Conservation (phyloP, 768 basidiomycete species). For the Baorangia bicolor region DNA sequence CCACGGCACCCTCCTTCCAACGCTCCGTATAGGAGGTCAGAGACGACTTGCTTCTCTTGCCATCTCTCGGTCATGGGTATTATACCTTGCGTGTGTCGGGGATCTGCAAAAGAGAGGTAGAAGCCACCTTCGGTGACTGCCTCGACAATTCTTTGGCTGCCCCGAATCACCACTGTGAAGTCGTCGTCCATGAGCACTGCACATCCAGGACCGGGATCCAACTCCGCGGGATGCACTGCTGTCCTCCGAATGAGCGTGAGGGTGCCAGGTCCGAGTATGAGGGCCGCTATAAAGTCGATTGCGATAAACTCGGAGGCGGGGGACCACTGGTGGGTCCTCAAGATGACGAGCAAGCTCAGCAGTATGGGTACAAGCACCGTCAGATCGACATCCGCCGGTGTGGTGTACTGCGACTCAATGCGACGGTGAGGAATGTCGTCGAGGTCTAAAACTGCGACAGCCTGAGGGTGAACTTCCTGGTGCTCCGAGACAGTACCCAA, state of each 20-base stretch:
- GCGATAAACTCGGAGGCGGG: slow-evolving; percentile 2
- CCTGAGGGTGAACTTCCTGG: background rate
- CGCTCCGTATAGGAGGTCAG: slow-evolving; percentile 5
- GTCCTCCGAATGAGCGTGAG: slow-evolving; percentile 18
- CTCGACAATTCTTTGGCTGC: slow-evolving; percentile 15
- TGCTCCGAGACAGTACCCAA: background rate
- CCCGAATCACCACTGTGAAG: slow-evolving; percentile 12
- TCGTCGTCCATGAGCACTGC: slow-evolving; percentile 22
- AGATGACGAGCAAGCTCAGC: slow-evolving; percentile 6
- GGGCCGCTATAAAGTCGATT: slow-evolving; percentile 9
- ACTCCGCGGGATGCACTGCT: slow-evolving; percentile 1
- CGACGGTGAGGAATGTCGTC: background rate
- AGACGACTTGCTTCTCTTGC: slow-evolving; percentile 9
- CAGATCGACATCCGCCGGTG: slow-evolving; percentile 7
- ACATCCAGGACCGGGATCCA: slow-evolving; percentile 12
- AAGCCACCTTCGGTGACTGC: slow-evolving; percentile 22
- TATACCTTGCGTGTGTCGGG: background rate
- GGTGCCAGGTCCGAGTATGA: slow-evolving; percentile 17
- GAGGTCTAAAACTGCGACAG: slow-evolving; percentile 14
- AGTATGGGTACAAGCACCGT: slow-evolving; percentile 15
- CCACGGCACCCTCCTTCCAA: slow-evolving; percentile 19
- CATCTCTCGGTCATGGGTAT: background rate
- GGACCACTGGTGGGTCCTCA: slow-evolving; percentile 7
- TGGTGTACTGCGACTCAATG: slow-evolving; percentile 11
- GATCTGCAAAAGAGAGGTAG: slow-evolving; percentile 14